A percentile compares a stretch with the other conserved stretches of the same genome.
Evolutionary conservation across 139 green algal genomes (phyloP).

Genomic region (Closterium sp.): DNA sequence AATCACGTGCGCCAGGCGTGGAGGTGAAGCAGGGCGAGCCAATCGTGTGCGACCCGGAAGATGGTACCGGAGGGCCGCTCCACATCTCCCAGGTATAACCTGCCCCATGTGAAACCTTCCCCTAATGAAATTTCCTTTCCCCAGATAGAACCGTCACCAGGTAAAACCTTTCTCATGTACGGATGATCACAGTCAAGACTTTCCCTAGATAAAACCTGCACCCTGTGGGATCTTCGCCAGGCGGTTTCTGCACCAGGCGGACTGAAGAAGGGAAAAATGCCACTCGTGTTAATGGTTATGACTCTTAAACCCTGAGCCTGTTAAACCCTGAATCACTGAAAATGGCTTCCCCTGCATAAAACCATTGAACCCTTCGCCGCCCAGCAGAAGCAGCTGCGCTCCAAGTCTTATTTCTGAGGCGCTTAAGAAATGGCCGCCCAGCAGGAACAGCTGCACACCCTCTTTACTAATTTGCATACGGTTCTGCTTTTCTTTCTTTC

Average conservation of each 20-base stretch:
- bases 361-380: not conserved
- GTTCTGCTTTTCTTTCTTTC: too few relatives aligned
- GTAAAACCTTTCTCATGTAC: not conserved
- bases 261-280: too few relatives aligned
- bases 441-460: too few relatives aligned
- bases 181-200: too few relatives aligned
- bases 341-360: not conserved
- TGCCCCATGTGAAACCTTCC: not conserved
- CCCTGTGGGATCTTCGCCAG: too few relatives aligned
- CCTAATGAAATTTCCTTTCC: not conserved
- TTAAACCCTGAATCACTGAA: not conserved
- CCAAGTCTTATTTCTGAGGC: too few relatives aligned
- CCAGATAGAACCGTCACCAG: not conserved
- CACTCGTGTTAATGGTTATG: too few relatives aligned
- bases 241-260: too few relatives aligned
- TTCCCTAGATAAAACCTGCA: too few relatives aligned
- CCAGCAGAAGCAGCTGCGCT: too few relatives aligned
- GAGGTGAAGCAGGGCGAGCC: not conserved
- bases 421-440: too few relatives aligned
- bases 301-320: not conserved
- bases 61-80: not conserved
- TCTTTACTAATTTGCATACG: too few relatives aligned
- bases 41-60: not conserved
- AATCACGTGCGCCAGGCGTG: not conserved
- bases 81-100: not conserved